phyloP scores from a whole-genome alignment of 352 stramenopile species.

The Pseudoperonospora humuli region DNA sequence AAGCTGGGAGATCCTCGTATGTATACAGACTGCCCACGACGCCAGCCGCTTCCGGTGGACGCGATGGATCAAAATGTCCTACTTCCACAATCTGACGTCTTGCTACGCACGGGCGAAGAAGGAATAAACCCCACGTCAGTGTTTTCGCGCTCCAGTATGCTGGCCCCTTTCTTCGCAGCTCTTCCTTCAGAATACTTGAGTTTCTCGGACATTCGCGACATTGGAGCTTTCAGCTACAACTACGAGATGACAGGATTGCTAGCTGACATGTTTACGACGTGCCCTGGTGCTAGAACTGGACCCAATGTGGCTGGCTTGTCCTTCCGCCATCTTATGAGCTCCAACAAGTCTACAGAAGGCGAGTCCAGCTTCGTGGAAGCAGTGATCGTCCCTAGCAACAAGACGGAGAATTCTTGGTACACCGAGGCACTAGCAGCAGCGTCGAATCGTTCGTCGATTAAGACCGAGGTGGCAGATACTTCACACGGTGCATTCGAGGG shows the following conservation, averaged over 20 bases:
- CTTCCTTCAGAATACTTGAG: slow-evolving; percentile 62
- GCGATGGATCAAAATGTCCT: slow-evolving; percentile 45
- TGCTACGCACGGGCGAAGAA: slow-evolving; percentile 45
- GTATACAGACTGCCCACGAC: slow-evolving; percentile 50
- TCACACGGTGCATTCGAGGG: too few species aligned
- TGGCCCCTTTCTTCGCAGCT: slow-evolving; percentile 46
- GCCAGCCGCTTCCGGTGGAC: slow-evolving; percentile 21
- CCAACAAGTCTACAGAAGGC: slow-evolving; percentile 3
- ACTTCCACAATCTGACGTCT: slow-evolving; percentile 43
- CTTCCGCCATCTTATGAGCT: slow-evolving; percentile 23
- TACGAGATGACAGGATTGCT: slow-evolving; percentile 74
- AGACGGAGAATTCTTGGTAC: slow-evolving; percentile 37
- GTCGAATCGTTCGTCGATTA: slow-evolving; percentile 26
- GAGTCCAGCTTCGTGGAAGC: slow-evolving; percentile 43
- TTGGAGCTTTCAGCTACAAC: slow-evolving; percentile 79
- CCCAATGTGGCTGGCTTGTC: slow-evolving; percentile 7
- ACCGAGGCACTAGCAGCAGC: slow-evolving; percentile 42
- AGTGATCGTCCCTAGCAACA: slow-evolving; percentile 49
- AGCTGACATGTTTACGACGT: slow-evolving; percentile 67
- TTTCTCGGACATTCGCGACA: slow-evolving; percentile 62
- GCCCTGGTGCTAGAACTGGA: slow-evolving; percentile 33
- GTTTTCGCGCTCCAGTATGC: slow-evolving; percentile 36
- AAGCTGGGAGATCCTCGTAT: slow-evolving; percentile 56
- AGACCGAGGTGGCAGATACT: slow-evolving; percentile 14
- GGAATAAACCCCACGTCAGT: slow-evolving; percentile 39